Base-by-base conservation (phyloP, 495 filamentous ascomycete species). In the Neurospora sp. region DNA sequence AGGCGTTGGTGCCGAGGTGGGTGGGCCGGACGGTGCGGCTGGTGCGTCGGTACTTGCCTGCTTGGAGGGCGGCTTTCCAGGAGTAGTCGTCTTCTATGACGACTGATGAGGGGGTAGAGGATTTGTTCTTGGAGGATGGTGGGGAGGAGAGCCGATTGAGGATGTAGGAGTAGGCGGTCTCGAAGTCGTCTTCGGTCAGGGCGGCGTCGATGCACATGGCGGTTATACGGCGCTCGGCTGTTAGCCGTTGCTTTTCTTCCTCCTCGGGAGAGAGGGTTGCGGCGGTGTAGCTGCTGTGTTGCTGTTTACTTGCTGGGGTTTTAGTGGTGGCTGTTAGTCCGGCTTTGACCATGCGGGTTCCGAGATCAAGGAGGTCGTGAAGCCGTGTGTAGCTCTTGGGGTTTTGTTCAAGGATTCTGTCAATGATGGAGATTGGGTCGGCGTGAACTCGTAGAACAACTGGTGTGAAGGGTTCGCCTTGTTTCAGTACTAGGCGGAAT, bases 111-210 rank as follows among this genome's bases (percentile, higher is more conserved):
- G 42, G 42, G n/a, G 73, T 48, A 21, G 39, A 69, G 48, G 73
- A 75, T 19, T 34, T 34, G 28, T 66, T 66, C 54, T 1, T 28
- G 37, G 6, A 69, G 39, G 17, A 69, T 45, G 39, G 69, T 5
- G 71, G 31, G 17, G 74, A 70, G 40, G 73, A 80, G 17, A 92
- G 79, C 11, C 88, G 85, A 76, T 88, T 97, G 73, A 96, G 88
- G 40, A 97, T 92, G 82, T 96, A 97, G 15, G 94, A 97, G 82
- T 98, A 98, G 31, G 96, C 96, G 1, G 96, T 98, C 75, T 97
- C 95, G 76, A 98, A 98, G 78, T 99, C 96, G 77, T 96, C 89
- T 79, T 94, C 93, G 6, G 85, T 83, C 1, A 98, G 88, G 38
- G 95, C 93, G 6, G 94, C 91, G 76, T 95, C 91, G 59, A 98